phyloP scores from a whole-genome alignment of 176 grass and related monocot species.

The Carex cristatella region DNA sequence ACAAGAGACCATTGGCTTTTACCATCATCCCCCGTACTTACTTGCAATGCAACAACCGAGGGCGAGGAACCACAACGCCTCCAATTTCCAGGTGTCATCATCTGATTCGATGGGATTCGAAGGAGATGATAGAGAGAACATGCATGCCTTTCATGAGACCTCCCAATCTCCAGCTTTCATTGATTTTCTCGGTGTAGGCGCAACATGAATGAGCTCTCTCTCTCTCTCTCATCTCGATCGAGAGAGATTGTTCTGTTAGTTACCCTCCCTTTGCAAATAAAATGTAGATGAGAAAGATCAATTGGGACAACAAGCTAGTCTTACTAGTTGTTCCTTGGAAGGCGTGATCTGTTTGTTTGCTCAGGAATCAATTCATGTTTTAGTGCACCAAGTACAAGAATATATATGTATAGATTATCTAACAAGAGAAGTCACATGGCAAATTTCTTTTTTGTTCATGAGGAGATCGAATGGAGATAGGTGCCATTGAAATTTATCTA shows the following conservation, averaged over 20 bases:
- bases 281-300: slow-evolving; percentile 4
- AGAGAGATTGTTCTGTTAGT: background rate
- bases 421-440: slow-evolving; percentile 16
- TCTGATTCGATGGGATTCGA: slow-evolving; percentile 15
- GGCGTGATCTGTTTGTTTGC: slow-evolving; percentile 9
- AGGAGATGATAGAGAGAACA: slow-evolving; percentile 24
- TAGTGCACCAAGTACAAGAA: slow-evolving; percentile 5
- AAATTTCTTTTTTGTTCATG: slow-evolving; percentile 13
- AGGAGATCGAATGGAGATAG: background rate
- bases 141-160: slow-evolving; percentile 15
- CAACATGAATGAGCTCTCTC: slow-evolving; percentile 43
- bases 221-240: too few relatives aligned
- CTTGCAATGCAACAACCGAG: slow-evolving; percentile 17
- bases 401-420: slow-evolving; percentile 24
- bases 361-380: background rate
- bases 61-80: background rate
- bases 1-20: slow-evolving; percentile 20
- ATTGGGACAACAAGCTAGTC: background rate
- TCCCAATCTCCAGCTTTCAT: slow-evolving; percentile 58
- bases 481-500: slow-evolving; percentile 1
- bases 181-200: slow-evolving; percentile 92
- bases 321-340: slow-evolving; percentile 1
- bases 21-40: slow-evolving; percentile 24
- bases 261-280: slow-evolving; percentile 9
- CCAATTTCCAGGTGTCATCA: slow-evolving; percentile 6